These are phyloP conservation scores for Ensete ventricosum DNA, from an alignment of 176 grass and related monocot genomes.

Conservation along the genomic window DNA sequence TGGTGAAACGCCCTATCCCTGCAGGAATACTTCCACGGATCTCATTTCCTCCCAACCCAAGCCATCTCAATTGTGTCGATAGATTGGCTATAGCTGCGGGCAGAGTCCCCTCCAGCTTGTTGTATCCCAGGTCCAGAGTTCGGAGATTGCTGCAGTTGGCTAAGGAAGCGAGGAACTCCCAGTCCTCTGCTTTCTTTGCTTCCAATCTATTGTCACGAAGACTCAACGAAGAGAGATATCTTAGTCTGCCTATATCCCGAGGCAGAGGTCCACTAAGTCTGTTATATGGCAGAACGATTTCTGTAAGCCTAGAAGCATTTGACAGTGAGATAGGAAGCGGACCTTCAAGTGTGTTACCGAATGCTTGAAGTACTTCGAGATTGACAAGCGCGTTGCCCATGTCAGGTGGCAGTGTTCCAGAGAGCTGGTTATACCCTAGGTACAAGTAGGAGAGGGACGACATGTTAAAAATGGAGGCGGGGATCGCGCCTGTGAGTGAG, in stretches of 20 bases:
- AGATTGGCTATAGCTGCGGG: slow-evolving; percentile 26
- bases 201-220: slow-evolving; percentile 11
- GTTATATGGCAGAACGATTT: not conserved
- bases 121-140: not conserved
- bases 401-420: too few species aligned
- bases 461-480: slow-evolving; percentile 22
- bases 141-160: slow-evolving; percentile 17
- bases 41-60: not conserved
- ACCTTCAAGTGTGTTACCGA: not conserved
- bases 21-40: slow-evolving; percentile 22
- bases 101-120: slow-evolving; percentile 17
- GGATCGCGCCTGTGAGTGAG: not conserved
- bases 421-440: too few species aligned
- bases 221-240: slow-evolving; percentile 7
- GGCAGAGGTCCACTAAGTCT: slow-evolving; percentile 24
- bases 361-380: not conserved
- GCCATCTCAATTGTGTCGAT: not conserved
- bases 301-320: not conserved
- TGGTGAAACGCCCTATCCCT: slow-evolving; percentile 9
- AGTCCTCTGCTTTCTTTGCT: slow-evolving; percentile 10
- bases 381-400: too few species aligned
- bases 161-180: slow-evolving; percentile 23
- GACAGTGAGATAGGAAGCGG: slow-evolving; percentile 21
- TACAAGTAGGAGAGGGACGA: not conserved
- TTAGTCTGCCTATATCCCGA: slow-evolving; percentile 10